phyloP scores from a whole-genome alignment of 2,329 filamentous ascomycete genomes.

The Ampelomyces quisqualis region DNA sequence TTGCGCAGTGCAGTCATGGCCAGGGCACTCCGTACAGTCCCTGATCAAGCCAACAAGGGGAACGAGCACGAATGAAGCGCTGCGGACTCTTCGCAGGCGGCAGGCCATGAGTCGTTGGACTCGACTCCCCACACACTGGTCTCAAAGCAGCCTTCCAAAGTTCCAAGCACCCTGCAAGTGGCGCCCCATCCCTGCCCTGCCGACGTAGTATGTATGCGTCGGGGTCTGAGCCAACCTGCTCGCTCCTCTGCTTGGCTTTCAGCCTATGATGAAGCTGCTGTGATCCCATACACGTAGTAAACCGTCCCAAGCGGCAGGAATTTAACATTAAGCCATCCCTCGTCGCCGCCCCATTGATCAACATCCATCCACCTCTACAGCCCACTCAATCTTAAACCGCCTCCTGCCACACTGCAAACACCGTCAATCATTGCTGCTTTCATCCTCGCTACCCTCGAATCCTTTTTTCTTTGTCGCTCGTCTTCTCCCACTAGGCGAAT shows the following conservation, averaged over 20 bases:
- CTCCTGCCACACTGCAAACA: conserved; percentile 21
- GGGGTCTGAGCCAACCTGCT: conserved; percentile 35
- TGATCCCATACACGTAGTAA: conserved; percentile 40
- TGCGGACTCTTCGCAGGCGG: neutral
- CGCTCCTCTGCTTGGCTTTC: conserved; percentile 36
- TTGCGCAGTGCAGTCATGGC: conserved; percentile 5
- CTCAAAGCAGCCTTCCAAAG: conserved; percentile 34
- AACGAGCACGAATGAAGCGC: conserved; percentile 10
- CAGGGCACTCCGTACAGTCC: too few species aligned
- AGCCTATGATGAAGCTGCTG: conserved; percentile 44
- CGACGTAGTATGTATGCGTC: conserved; percentile 30
- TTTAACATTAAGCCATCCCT: conserved; percentile 39
- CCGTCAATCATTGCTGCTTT: conserved; percentile 36
- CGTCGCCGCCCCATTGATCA: conserved; percentile 38
- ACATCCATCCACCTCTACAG: conserved; percentile 30
- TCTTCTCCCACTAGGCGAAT: conserved; percentile 23
- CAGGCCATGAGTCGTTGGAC: conserved; percentile 3
- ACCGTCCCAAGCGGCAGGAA: conserved; percentile 28
- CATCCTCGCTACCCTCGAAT: conserved; percentile 33
- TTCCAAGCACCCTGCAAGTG: conserved; percentile 24
- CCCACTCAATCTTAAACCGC: conserved; percentile 35
- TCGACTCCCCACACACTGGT: conserved; percentile 23
- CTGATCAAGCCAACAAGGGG: conserved; percentile 2
- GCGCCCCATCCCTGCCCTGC: conserved; percentile 24
- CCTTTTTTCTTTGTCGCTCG: conserved; percentile 41